Conservation (phyloP, 2,329 filamentous ascomycete species). For the Hysterium pulicare region DNA sequence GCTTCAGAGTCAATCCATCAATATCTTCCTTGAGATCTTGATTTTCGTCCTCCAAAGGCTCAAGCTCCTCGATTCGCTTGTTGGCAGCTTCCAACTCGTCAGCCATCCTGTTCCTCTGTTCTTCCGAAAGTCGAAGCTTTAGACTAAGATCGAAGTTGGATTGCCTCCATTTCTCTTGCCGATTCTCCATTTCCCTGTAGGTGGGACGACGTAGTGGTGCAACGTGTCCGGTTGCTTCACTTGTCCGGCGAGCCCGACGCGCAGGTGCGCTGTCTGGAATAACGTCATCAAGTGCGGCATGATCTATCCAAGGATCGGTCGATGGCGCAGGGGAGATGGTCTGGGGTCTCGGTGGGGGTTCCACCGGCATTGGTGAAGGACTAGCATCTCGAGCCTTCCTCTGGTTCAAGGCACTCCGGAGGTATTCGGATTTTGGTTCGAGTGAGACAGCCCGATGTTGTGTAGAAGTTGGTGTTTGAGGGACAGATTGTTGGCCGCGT, state of each 20-base stretch:
- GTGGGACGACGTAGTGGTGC: slow-evolving; percentile 19
- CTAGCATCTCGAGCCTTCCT: slow-evolving; percentile 5
- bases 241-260: slow-evolving; percentile 21
- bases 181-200: slow-evolving; percentile 25
- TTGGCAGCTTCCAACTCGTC: slow-evolving; percentile 21
- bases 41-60: slow-evolving; percentile 24
- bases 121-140: slow-evolving; percentile 27
- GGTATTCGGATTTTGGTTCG: slow-evolving; percentile 32
- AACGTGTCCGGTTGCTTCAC: slow-evolving; percentile 16
- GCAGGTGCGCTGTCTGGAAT: slow-evolving; percentile 14
- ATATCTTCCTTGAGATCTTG: slow-evolving; percentile 25
- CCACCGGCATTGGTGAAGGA: slow-evolving; percentile 11
- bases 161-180: slow-evolving; percentile 24
- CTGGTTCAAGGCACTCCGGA: slow-evolving; percentile 28
- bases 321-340: slow-evolving; percentile 12
- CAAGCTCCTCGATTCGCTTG: slow-evolving; percentile 24
- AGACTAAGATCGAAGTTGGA: slow-evolving; percentile 29
- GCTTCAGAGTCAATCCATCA: slow-evolving; percentile 15
- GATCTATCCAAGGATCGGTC: slow-evolving; percentile 27
- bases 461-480: slow-evolving; percentile 10
- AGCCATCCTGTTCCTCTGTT: slow-evolving; percentile 28
- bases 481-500: slow-evolving; percentile 2
- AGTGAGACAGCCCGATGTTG: slow-evolving; percentile 19
- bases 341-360: background rate
- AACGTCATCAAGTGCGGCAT: slow-evolving; percentile 22